These are phyloP conservation scores for Avena insularis DNA, from an alignment of 176 grass and related monocot species.

Conservation along the genomic window DNA sequence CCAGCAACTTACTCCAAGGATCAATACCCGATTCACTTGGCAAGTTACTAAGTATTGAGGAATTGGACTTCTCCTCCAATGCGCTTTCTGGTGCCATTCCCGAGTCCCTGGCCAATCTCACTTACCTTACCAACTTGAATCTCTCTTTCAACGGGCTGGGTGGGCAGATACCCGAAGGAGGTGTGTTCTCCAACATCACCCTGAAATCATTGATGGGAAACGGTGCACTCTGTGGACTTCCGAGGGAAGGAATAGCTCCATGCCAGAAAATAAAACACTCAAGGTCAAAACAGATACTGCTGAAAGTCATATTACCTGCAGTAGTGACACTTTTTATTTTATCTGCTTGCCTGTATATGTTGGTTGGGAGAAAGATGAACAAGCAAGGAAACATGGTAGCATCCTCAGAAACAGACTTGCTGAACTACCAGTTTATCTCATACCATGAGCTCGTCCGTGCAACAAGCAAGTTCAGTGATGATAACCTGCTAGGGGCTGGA, in stretches of 20 bases:
- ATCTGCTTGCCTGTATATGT: neutral
- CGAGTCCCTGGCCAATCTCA: slow-evolving; percentile 17
- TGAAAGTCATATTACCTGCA: slow-evolving; percentile 37
- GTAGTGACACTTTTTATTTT: neutral
- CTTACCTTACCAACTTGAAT: slow-evolving; percentile 6
- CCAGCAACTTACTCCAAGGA: neutral
- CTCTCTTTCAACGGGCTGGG: slow-evolving; percentile 29
- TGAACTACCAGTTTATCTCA: slow-evolving; percentile 26
- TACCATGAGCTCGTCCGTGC: slow-evolving; percentile 38
- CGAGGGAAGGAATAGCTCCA: slow-evolving; percentile 31
- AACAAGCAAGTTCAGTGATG: slow-evolving; percentile 14
- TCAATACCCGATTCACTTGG: slow-evolving; percentile 16
- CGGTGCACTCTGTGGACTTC: slow-evolving; percentile 42
- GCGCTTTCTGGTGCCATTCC: neutral
- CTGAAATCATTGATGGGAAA: slow-evolving; percentile 57
- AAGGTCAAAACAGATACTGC: neutral
- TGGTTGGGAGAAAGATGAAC: slow-evolving; percentile 1
- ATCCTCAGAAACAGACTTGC: neutral
- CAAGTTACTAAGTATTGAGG: neutral
- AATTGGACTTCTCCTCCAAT: slow-evolving; percentile 11
- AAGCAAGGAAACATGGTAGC: slow-evolving; percentile 20
- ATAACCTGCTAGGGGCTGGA: slow-evolving; percentile 15
- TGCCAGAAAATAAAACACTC: slow-evolving; percentile 28
- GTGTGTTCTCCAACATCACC: slow-evolving; percentile 53
- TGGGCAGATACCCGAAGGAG: slow-evolving; percentile 41